These are phyloP conservation scores for Neonectria punicea DNA, from an alignment of 2,329 filamentous ascomycete species.

Conservation along the genomic window DNA sequence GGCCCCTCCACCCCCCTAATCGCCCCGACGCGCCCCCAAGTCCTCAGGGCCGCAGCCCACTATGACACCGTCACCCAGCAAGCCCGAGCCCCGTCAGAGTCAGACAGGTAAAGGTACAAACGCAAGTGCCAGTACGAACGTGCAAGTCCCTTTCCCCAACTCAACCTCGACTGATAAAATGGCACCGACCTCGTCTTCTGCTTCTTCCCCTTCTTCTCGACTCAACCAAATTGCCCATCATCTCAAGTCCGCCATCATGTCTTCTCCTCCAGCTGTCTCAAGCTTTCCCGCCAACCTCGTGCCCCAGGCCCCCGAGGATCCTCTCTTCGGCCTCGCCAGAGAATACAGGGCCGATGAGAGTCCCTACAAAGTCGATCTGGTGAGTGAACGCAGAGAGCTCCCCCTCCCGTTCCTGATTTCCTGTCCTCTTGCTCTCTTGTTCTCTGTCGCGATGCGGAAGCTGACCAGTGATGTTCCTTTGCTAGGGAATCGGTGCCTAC, in stretches of 20 bases:
- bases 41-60: slow-evolving; percentile 43
- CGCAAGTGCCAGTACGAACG: slow-evolving; percentile 15
- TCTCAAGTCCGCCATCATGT: slow-evolving; percentile 69
- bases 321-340: slow-evolving; percentile 91
- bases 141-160: slow-evolving; percentile 28
- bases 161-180: slow-evolving; percentile 44
- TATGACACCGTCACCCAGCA: slow-evolving; percentile 45
- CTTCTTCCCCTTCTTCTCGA: slow-evolving; percentile 62
- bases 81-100: slow-evolving; percentile 40
- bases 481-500: slow-evolving; percentile 86
- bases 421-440: neutral
- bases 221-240: slow-evolving; percentile 74
- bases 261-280: slow-evolving; percentile 54
- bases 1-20: slow-evolving; percentile 40
- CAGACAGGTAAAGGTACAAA: slow-evolving; percentile 32
- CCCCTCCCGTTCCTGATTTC: neutral
- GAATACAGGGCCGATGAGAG: slow-evolving; percentile 84
- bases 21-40: slow-evolving; percentile 24
- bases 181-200: slow-evolving; percentile 50
- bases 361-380: slow-evolving; percentile 90
- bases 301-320: slow-evolving; percentile 92
- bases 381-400: slow-evolving; percentile 64
- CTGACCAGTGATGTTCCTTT: slow-evolving; percentile 24
- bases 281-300: slow-evolving; percentile 81
- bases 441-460: slow-evolving; percentile 12